Percentiles rank a stretch among this genome's conserved stretches.
Conservation (phyloP, 2,329 filamentous ascomycete genomes). For the Cercospora sp. region DNA sequence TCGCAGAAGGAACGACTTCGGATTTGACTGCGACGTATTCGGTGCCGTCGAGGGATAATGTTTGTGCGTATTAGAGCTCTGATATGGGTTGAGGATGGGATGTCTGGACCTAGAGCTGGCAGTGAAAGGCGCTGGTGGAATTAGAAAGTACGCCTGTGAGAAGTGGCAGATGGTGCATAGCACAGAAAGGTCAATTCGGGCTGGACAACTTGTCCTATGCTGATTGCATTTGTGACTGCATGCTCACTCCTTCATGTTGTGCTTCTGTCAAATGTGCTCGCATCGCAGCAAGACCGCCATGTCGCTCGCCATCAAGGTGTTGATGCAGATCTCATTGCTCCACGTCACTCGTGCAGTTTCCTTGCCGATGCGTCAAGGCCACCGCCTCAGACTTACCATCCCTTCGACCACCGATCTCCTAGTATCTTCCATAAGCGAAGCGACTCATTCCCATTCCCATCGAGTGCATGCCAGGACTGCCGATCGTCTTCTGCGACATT, state of each 20-base stretch:
- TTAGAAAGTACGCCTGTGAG: no score
- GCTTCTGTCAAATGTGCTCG: not conserved
- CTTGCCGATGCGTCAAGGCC: not conserved
- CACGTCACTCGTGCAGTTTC: not conserved
- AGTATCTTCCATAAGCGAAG: slow-evolving; percentile 11
- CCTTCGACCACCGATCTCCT: slow-evolving; percentile 11
- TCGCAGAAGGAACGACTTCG: not conserved
- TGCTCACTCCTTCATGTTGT: not conserved
- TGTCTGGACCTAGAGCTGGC: no score
- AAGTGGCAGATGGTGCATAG: no score
- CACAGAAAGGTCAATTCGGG: no score
- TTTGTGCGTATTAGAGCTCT: not conserved
- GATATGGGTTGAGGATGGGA: not conserved
- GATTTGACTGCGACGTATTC: not conserved
- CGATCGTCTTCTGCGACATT: slow-evolving; percentile 5
- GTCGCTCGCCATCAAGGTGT: not conserved
- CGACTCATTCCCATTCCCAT: slow-evolving; percentile 10
- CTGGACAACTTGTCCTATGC: not conserved
- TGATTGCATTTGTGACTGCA: not conserved
- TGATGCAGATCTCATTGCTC: not conserved
- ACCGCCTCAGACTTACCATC: not conserved
- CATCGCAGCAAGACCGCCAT: not conserved
- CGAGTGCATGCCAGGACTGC: slow-evolving; percentile 9
- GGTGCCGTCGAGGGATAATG: not conserved
- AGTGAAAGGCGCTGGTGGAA: no score